Conservation (phyloP, 78 protist genomes). For the Pigoraptor vietnamica region DNA sequence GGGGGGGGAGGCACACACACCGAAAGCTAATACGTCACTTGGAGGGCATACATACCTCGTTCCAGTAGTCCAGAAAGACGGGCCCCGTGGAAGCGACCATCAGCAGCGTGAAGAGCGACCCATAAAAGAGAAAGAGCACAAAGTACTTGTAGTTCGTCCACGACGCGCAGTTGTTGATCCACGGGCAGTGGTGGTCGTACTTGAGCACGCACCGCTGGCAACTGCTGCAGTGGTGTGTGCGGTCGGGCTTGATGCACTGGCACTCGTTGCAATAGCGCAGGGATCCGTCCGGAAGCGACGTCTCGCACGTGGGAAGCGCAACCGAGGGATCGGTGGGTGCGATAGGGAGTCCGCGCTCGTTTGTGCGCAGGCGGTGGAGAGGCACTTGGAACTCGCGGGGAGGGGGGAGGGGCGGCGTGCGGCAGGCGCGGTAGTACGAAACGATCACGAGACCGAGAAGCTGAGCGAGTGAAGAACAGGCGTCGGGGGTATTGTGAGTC, state of each 20-base stretch:
- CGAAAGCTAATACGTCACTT: no score
- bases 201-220: conserved; percentile 69
- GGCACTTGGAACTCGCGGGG: not conserved
- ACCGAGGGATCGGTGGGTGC: not conserved
- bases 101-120: not conserved
- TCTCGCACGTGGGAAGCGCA: not conserved
- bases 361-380: not conserved
- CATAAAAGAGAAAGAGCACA: conserved; percentile 24
- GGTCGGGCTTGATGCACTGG: not conserved
- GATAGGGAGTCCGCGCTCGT: not conserved
- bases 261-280: not conserved
- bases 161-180: conserved; percentile 68
- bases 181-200: conserved; percentile 80
- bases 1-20: no score
- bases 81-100: not conserved
- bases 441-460: not conserved
- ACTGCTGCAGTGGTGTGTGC: conserved; percentile 81
- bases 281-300: not conserved
- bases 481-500: not conserved
- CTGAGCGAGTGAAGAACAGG: no score
- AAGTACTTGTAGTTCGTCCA: conserved; percentile 40
- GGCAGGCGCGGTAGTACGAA: not conserved
- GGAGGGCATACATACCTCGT: not conserved
- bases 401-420: not conserved
- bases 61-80: not conserved